Evolutionary conservation across 2,329 filamentous ascomycete genomes (phyloP).

Genomic region (Aspergillus spinulosporus): DNA sequence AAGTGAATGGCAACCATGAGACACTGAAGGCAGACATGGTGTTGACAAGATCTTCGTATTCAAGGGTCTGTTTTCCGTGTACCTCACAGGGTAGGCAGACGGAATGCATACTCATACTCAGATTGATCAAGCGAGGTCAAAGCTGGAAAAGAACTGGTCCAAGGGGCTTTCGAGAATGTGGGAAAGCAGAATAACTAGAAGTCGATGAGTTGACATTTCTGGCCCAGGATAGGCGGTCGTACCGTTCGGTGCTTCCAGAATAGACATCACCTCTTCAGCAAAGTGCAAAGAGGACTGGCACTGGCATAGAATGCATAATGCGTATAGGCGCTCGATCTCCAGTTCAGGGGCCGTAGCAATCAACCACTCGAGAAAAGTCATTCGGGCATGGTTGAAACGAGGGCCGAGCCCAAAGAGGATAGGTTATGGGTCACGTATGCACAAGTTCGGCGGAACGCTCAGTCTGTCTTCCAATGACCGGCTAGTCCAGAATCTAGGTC

Average conservation of each 20-base stretch:
- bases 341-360: too few relatives aligned
- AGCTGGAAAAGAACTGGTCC: neutral
- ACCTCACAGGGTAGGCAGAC: neutral
- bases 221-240: neutral
- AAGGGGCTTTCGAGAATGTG: conserved; percentile 5
- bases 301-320: too few relatives aligned
- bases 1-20: neutral
- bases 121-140: neutral
- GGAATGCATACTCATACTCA: neutral
- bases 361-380: neutral
- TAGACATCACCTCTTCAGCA: neutral
- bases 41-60: neutral
- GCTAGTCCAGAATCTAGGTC: conserved; percentile 72
- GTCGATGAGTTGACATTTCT: conserved; percentile 7
- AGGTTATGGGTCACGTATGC: neutral
- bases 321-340: too few relatives aligned
- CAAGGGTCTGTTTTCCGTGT: neutral
- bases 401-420: neutral
- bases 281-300: neutral
- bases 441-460: conserved; percentile 36
- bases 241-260: conserved; percentile 1
- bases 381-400: neutral
- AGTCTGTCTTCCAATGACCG: conserved; percentile 93
- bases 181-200: neutral
- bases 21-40: neutral